Evolutionary conservation across 495 filamentous ascomycete species (phyloP), one percentile per base, ranked within the genome.

Genomic region (Thozetella sp.): DNA sequence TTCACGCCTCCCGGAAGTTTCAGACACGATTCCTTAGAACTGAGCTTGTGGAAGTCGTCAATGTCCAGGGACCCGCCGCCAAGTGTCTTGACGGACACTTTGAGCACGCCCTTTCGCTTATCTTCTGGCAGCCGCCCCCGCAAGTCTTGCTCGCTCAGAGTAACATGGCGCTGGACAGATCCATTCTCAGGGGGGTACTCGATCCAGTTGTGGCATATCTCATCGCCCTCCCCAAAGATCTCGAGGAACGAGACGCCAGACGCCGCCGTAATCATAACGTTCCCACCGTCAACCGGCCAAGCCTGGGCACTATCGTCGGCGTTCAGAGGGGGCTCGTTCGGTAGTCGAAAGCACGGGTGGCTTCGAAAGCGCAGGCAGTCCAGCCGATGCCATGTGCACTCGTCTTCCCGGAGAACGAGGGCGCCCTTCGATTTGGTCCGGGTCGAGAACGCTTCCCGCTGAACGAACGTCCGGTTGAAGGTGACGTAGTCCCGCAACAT

Each of bases 271-370:
- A 92, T 83, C 56, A 96, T 75, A 43, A 95, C 84, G 40, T 88
- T 88, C 23, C 91, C 90, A 62, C 87, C 89, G 51, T 95, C 93
- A 11, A 95, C 86, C 2, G 91, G 86, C 91, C 92, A 99, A 1
- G 90, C 88, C 59, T 96, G 92, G 15, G 97, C 82, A 61, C 91
- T 96, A 22, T 88, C 86, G 61, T 97, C 93, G 12, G 80, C 72
- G 66, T 80, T 82, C 15, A 80, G 63, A n/a, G 81, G 70, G 2
- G 83, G 72, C 67, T 99, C 95, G 54, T 86, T 88, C 11, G 93
- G 92, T 45, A 95, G 81, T 19, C 86, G 80, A 75, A 99, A 97
- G 73, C 92, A 94, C 0, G 95, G 94, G 66, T 99, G 95, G 58
- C 86, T 90, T 30, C 92, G 88, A 74, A 97, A 95, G 25, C 92